Evolutionary conservation across 2,329 filamentous ascomycete genomes (phyloP).

Genomic region (Fusarium zealandicum): DNA sequence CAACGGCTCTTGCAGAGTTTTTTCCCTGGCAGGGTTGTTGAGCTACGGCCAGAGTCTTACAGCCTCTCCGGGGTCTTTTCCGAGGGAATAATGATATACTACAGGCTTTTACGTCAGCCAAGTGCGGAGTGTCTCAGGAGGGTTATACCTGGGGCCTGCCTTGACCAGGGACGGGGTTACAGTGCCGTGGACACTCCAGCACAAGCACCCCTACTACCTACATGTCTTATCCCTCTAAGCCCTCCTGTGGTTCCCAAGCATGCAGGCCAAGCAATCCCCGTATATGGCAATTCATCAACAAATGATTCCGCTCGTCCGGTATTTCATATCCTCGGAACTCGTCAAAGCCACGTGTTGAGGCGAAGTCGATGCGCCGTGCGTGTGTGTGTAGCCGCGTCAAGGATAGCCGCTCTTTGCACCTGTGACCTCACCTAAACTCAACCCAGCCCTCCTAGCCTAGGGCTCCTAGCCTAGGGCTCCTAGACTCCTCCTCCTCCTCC

Average conservation of each 20-base stretch:
- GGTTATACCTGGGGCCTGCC: not conserved
- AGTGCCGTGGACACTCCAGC: not conserved
- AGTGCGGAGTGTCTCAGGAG: slow-evolving; percentile 1
- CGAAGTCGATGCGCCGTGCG: not conserved
- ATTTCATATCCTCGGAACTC: not conserved
- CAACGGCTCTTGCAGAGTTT: not conserved
- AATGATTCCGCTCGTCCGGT: slow-evolving; percentile 18
- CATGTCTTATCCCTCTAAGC: too few relatives aligned
- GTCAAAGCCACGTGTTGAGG: slow-evolving; percentile 9
- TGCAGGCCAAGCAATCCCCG: slow-evolving; percentile 14
- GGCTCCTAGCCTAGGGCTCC: too few relatives aligned
- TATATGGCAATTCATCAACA: not conserved
- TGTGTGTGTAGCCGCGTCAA: slow-evolving; percentile 5
- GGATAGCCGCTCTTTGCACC: slow-evolving; percentile 10
- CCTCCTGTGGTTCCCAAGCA: slow-evolving; percentile 1
- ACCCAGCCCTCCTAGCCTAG: too few relatives aligned
- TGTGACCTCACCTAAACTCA: too few relatives aligned
- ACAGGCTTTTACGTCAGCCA: slow-evolving; percentile 1
- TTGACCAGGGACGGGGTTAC: not conserved
- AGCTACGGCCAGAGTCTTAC: too few relatives aligned
- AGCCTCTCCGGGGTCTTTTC: too few relatives aligned
- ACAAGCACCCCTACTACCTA: not conserved
- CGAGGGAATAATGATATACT: not conserved
- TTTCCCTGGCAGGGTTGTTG: not conserved
- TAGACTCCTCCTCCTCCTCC: too few relatives aligned